Evolutionary conservation across 371 early-diverging fungal species (phyloP).

Genomic region (Mortierella sp.): DNA sequence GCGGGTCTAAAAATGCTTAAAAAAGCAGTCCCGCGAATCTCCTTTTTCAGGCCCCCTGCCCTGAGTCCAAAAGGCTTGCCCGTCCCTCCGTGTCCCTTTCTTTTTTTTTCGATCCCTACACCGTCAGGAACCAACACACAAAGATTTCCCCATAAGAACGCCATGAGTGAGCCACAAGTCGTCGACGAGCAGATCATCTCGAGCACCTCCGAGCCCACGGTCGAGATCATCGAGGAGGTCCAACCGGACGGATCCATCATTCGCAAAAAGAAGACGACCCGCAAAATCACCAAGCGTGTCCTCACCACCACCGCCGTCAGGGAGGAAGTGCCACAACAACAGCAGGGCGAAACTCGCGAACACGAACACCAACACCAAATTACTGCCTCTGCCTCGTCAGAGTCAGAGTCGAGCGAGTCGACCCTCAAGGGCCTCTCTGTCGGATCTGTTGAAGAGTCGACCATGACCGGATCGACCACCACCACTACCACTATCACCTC

Average conservation of each 20-base stretch:
- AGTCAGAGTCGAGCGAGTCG: neutral
- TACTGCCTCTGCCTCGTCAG: neutral
- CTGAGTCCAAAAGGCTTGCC: neutral
- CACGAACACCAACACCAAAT: constrained; percentile 3
- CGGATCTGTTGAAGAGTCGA: neutral
- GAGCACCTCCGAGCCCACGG: constrained; percentile 25
- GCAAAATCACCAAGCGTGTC: constrained; percentile 38
- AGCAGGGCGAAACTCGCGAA: neutral
- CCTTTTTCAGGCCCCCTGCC: neutral
- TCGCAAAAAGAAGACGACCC: constrained; percentile 44
- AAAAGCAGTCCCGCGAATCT: neutral
- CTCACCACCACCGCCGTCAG: constrained; percentile 24
- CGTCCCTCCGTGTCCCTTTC: neutral
- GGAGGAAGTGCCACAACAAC: constrained; percentile 3
- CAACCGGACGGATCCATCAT: constrained; percentile 37
- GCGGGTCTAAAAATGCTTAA: neutral
- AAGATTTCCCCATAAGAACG: neutral
- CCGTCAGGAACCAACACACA: neutral
- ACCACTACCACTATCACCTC: neutral
- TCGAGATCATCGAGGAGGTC: constrained; percentile 38
- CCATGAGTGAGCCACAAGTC: constrained; percentile 35
- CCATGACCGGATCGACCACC: neutral
- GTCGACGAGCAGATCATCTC: constrained; percentile 39
- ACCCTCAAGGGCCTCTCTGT: neutral
- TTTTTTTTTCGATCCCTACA: neutral